These are phyloP conservation scores for Nelumbo lutea DNA, from an alignment of 164 flowering plant species.

Conservation along the genomic window DNA sequence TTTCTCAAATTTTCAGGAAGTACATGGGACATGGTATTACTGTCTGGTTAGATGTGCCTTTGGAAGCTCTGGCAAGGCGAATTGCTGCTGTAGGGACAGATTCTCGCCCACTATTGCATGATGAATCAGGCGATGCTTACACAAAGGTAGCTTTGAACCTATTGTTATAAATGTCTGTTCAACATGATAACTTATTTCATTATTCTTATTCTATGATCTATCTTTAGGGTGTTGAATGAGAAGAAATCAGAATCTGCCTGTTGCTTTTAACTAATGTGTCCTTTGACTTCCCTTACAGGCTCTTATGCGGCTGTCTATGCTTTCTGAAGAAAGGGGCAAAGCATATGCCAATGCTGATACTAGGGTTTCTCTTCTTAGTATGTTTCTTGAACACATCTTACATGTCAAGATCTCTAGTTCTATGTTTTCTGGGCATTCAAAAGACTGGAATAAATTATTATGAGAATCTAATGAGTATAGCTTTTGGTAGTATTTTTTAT, in stretches of 20 bases:
- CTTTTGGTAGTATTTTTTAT: too few relatives aligned
- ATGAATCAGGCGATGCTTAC: slow-evolving; percentile 72
- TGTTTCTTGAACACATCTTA: slow-evolving; percentile 8
- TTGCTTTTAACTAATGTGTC: not conserved
- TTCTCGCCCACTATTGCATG: slow-evolving; percentile 85
- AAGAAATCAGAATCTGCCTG: not conserved
- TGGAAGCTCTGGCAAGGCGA: slow-evolving; percentile 78
- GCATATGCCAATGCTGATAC: slow-evolving; percentile 69
- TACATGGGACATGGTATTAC: slow-evolving; percentile 80
- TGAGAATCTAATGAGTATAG: not conserved
- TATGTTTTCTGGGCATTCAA: not conserved
- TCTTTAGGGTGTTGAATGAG: not conserved
- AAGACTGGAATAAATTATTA: not conserved
- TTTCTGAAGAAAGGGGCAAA: slow-evolving; percentile 66
- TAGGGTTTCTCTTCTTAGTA: slow-evolving; percentile 74
- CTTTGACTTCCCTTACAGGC: slow-evolving; percentile 34
- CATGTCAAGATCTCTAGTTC: not conserved
- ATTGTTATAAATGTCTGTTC: not conserved
- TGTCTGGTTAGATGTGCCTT: slow-evolving; percentile 90
- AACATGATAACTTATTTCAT: not conserved
- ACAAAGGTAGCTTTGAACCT: slow-evolving; percentile 39
- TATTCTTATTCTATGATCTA: not conserved
- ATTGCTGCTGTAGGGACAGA: slow-evolving; percentile 83
- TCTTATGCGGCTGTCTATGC: slow-evolving; percentile 46
- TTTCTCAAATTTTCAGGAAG: slow-evolving; percentile 44